Evolutionary conservation across 1,284 basidiomycete species (phyloP), one percentile per base, ranked within the genome.

Genomic region (Rhizoctonia solani): DNA sequence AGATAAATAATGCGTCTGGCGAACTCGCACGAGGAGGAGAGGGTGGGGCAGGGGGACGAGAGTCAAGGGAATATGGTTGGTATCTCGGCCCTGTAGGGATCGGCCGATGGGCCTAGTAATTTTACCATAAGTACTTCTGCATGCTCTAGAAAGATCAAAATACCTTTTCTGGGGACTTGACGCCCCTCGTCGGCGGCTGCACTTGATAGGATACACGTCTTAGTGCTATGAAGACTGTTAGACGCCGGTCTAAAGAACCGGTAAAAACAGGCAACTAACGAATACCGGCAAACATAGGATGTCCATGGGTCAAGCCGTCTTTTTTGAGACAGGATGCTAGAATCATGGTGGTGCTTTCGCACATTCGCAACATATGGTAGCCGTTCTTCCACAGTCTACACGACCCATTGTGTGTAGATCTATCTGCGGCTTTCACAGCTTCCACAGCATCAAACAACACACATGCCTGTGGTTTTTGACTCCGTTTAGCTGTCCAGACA

Each of bases 281-380:
- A 29, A 66, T 66, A 19, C 42, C 53, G 19, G 37, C 63, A 47
- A 66, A 66, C n/a, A 54, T 37, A 0, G 63, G 52, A 21, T 66
- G 50, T 14, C 54, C 21, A 11, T 39, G 50, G 23, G 39, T 54
- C 19, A 54, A 32, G 9, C 41, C 52, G 16, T 66, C 52, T 13
- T 47, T n/a, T 14, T 54, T 30, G 30, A 66, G 52, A 32, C 52
- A 47, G 1, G 2, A n/a, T 29, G 54, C 29, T 37, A 66, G 39
- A 19, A 54, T 46, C 25, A 30, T 27, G 16, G 42, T 44, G 37
- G 63, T 66, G 41, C 63, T 66, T 19, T 66, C 63, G 25, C 63
- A 66, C 63, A 66, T 66, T 8, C 42, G 52, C 16, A 66, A 39
- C 50, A 66, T 54, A 46, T 66, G 63, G 41, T 66, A 66, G 14